phyloP scores from a whole-genome alignment of 2,329 filamentous ascomycete species.

The Exophiala aquamarina region DNA sequence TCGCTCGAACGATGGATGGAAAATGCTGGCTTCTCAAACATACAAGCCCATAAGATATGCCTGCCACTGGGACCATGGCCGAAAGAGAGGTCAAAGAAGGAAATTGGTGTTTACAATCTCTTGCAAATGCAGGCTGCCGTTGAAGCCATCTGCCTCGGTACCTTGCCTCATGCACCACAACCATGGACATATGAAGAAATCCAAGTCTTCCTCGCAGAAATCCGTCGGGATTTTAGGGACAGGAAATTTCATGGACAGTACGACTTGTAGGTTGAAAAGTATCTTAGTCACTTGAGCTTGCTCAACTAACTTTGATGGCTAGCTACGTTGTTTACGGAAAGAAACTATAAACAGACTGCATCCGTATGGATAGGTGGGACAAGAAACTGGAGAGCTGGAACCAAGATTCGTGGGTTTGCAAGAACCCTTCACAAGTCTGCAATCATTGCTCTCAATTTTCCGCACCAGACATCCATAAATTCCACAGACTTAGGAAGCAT shows the following conservation, averaged over 20 bases:
- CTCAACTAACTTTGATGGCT: neutral
- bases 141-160: slow-evolving; percentile 30
- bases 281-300: neutral
- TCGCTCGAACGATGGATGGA: slow-evolving; percentile 25
- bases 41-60: slow-evolving; percentile 22
- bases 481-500: neutral
- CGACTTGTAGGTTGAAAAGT: slow-evolving; percentile 29
- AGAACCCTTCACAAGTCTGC: no score
- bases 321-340: slow-evolving; percentile 24
- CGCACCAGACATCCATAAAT: slow-evolving; percentile 1
- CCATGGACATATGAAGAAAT: slow-evolving; percentile 32
- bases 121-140: slow-evolving; percentile 29
- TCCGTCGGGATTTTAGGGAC: slow-evolving; percentile 34
- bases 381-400: no score
- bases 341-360: no score
- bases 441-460: slow-evolving; percentile 2
- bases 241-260: slow-evolving; percentile 33
- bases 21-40: slow-evolving; percentile 30
- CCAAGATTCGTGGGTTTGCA: no score
- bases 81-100: slow-evolving; percentile 31
- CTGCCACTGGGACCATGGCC: slow-evolving; percentile 33
- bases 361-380: no score
- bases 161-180: slow-evolving; percentile 6
- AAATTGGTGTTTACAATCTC: slow-evolving; percentile 28
- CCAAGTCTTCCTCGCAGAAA: slow-evolving; percentile 32